These are phyloP conservation scores for Aspergillus kassunensis DNA, from an alignment of 495 filamentous ascomycete genomes.

Conservation along the genomic window DNA sequence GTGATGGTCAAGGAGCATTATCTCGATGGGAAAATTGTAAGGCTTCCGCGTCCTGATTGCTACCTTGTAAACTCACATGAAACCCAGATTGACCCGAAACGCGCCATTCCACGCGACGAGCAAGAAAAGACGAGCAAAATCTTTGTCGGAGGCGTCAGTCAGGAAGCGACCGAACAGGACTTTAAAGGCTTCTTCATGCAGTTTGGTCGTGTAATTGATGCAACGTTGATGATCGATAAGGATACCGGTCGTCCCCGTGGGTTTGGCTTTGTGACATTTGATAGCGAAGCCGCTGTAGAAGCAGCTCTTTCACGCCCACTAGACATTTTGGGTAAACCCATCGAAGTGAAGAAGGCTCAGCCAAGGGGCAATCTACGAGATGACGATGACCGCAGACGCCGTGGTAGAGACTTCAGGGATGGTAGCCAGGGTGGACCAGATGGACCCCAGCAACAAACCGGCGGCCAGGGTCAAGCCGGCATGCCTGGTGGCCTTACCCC, in stretches of 20 bases:
- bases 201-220: constrained; percentile 93
- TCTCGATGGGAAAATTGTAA: constrained; percentile 96
- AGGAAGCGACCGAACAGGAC: constrained; percentile 91
- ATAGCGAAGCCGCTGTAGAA: constrained; percentile 92
- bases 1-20: constrained; percentile 99
- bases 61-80: constrained; percentile 21
- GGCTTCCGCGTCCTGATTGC: constrained; percentile 25
- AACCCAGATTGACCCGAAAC: constrained; percentile 89
- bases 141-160: constrained; percentile 95
- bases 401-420: constrained; percentile 56
- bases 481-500: constrained; percentile 71
- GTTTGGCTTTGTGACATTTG: constrained; percentile 99
- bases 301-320: constrained; percentile 77
- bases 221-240: constrained; percentile 99
- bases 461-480: constrained; percentile 38
- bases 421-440: constrained; percentile 42
- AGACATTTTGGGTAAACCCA: constrained; percentile 89
- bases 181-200: constrained; percentile 96
- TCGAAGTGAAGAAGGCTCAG: constrained; percentile 97
- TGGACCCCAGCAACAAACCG: constrained; percentile 45
- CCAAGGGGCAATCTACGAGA: constrained; percentile 92
- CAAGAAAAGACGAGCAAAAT: constrained; percentile 98
- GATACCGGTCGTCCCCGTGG: constrained; percentile 93
- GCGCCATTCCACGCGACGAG: constrained; percentile 94
- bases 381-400: constrained; percentile 65